Evolutionary conservation across 805 yeast species (phyloP).

Genomic region (Tetrapisispora namnaoensis): DNA sequence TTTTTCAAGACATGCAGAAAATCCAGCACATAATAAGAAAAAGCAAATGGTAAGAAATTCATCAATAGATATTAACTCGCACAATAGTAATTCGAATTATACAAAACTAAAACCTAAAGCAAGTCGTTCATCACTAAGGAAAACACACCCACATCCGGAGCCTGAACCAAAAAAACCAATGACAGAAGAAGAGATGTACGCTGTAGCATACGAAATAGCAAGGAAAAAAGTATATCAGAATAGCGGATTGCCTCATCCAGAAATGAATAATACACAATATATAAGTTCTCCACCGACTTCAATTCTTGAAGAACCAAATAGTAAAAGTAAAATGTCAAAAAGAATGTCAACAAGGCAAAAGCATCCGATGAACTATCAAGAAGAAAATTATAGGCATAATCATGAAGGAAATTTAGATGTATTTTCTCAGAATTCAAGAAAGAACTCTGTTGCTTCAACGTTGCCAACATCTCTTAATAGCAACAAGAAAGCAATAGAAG

Average conservation of each 20-base stretch:
- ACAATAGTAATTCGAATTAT: background rate
- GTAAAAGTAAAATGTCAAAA: conserved; percentile 17
- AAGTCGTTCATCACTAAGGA: background rate
- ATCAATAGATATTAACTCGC: background rate
- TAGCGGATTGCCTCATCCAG: conserved; percentile 5
- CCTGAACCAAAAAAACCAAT: conserved; percentile 3
- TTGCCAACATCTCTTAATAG: background rate
- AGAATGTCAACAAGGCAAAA: conserved; percentile 16
- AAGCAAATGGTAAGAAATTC: background rate
- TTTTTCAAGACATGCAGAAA: background rate
- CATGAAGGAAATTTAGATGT: background rate
- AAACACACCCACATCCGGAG: background rate
- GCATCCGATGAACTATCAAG: background rate
- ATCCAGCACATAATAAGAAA: background rate
- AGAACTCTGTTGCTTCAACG: background rate
- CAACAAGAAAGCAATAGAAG: background rate
- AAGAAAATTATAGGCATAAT: background rate
- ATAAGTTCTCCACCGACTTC: background rate
- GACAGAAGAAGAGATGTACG: conserved; percentile 41
- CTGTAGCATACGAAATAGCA: conserved; percentile 46
- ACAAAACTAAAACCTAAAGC: background rate
- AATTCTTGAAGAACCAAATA: background rate
- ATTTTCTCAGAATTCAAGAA: background rate
- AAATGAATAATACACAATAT: background rate
- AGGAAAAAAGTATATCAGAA: conserved; percentile 46